Evolutionary conservation across 2,329 filamentous ascomycete species (phyloP), one percentile per base, ranked within the genome.

Genomic region (Aureobasidium sp.): DNA sequence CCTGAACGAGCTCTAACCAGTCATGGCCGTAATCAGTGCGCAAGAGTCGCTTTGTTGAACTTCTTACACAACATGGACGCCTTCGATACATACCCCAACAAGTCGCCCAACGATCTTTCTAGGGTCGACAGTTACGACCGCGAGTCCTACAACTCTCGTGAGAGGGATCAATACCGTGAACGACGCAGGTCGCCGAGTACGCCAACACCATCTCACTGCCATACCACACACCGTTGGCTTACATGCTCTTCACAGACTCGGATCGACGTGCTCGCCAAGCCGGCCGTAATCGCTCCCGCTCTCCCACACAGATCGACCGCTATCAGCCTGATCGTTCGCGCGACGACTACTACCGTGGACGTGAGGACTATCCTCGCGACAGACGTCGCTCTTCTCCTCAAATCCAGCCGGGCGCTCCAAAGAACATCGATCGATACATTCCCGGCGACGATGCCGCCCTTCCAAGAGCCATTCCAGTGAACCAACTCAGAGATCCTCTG

Each of bases 401-500:
- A 17, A 45, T 60, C 34, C 57, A 60, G 25, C 45, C 57, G 1
- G 57, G 57, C 5, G 45, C 31, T 22, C 76, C 87, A 34, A 60
- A 51, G 15, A 63, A 64, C 22, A 94, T 95, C 66, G 90, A 95
- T 72, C 86, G 90, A 68, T 94, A 94, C 71, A 87, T 94, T 22
- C 90, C 90, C 1, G 88, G 89, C 20, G 87, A 90, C 67, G 84
- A 88, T 59, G 75, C 70, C 62, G 57, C 63, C 25, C 53, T 67
- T 22, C 68, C 68, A 17, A 67, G 69, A 9, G 77, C 79, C 27
- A 73, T 82, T 34, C 78, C 81, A 9, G 74, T 77, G 20, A 92
- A 92, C 67, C 88, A 88, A 9, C 77, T 93, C 3, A 80, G 83
- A 14, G 88, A 93, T 65, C 89, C 89, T 1, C 80, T 88, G 68